These are phyloP conservation scores for Macrolepiota dolichaula DNA, from an alignment of 768 basidiomycete species.

Conservation along the genomic window DNA sequence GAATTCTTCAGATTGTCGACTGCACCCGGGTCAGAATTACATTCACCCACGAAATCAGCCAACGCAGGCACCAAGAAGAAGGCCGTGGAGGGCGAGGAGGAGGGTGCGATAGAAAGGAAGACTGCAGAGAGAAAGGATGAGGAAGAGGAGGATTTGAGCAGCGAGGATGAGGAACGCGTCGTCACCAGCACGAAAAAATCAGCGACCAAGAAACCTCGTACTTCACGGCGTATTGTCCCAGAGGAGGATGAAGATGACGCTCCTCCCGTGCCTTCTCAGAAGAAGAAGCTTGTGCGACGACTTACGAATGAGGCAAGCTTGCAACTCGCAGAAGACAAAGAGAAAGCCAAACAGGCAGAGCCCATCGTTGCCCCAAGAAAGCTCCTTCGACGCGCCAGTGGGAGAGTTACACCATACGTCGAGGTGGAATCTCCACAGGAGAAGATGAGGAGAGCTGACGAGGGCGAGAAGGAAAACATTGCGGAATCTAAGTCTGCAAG, in stretches of 20 bases:
- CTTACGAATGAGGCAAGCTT: not conserved
- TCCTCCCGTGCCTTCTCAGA: not conserved
- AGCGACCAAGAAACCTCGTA: not conserved
- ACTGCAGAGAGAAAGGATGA: not conserved
- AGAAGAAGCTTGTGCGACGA: conserved; percentile 4
- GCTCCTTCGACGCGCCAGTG: not conserved
- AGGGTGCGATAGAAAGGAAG: conserved; percentile 1
- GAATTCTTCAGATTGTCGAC: not conserved
- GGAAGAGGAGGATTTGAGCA: conserved; percentile 1
- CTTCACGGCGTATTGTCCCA: not conserved
- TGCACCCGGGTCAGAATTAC: not conserved
- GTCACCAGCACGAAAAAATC: not conserved
- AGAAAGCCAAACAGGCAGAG: not conserved
- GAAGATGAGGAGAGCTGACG: not conserved
- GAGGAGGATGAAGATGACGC: not conserved
- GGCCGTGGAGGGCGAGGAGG: conserved; percentile 10
- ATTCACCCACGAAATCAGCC: too few species aligned
- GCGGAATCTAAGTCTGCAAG: conserved; percentile 7
- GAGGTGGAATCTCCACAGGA: conserved; percentile 4
- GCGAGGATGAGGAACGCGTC: not conserved
- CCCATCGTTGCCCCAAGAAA: not conserved
- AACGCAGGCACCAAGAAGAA: conserved; percentile 2
- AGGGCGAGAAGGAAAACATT: conserved; percentile 10
- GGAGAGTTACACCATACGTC: not conserved
- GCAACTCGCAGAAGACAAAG: not conserved